phyloP scores from a whole-genome alignment of 2,329 filamentous ascomycete genomes.

The Teratosphaeria viscida region DNA sequence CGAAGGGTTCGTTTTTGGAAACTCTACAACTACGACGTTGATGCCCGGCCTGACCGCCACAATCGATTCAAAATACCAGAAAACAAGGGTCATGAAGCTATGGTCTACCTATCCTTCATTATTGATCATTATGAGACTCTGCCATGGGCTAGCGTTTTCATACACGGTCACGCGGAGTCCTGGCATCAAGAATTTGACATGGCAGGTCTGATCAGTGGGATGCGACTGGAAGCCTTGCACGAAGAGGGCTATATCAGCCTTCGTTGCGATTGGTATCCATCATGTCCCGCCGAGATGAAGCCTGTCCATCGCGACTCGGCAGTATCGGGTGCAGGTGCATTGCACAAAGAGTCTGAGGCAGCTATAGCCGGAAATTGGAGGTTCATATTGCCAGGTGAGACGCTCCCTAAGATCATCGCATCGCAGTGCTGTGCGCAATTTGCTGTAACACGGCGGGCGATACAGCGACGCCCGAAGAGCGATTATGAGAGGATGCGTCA shows the following conservation, averaged over 20 bases:
- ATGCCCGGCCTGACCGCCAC: slow-evolving; percentile 18
- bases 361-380: slow-evolving; percentile 32
- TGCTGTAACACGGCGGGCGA: slow-evolving; percentile 39
- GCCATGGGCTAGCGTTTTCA: slow-evolving; percentile 32
- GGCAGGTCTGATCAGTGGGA: slow-evolving; percentile 6
- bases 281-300: slow-evolving; percentile 31
- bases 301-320: slow-evolving; percentile 2
- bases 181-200: slow-evolving; percentile 13
- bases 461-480: slow-evolving; percentile 33
- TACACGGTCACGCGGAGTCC: slow-evolving; percentile 10
- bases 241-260: slow-evolving; percentile 43
- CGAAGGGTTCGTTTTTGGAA: slow-evolving; percentile 6
- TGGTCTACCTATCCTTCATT: slow-evolving; percentile 38
- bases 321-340: slow-evolving; percentile 19
- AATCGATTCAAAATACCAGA: slow-evolving; percentile 32
- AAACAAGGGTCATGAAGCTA: slow-evolving; percentile 39
- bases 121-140: slow-evolving; percentile 36
- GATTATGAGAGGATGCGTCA: slow-evolving; percentile 41
- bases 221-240: slow-evolving; percentile 33
- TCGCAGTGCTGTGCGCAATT: slow-evolving; percentile 47
- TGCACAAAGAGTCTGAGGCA: slow-evolving; percentile 28
- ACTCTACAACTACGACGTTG: slow-evolving; percentile 29
- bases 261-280: slow-evolving; percentile 43
- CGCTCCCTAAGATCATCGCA: slow-evolving; percentile 37
- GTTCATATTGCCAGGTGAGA: slow-evolving; percentile 33